Evolutionary conservation across 192 early-diverging fungal genomes (phyloP).

Genomic region (Coemansia sp.): DNA sequence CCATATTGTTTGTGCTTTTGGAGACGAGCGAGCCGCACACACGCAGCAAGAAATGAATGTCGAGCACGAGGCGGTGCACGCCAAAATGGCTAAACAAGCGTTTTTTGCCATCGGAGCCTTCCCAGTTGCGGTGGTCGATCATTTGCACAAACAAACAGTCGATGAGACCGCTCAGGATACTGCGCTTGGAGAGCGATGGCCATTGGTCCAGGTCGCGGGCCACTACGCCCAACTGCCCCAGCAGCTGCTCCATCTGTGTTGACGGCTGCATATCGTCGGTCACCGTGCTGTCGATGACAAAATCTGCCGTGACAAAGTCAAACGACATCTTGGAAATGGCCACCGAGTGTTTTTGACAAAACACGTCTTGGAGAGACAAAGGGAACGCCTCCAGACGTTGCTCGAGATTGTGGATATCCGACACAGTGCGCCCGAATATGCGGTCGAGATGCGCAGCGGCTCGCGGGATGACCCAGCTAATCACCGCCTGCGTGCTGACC

Average conservation of each 20-base stretch:
- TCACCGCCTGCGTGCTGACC: slow-evolving; percentile 50
- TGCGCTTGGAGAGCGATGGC: slow-evolving; percentile 47
- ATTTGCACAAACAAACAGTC: slow-evolving; percentile 55
- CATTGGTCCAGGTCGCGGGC: slow-evolving; percentile 52
- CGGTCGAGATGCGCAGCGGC: slow-evolving; percentile 43
- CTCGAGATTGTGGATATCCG: slow-evolving; percentile 56
- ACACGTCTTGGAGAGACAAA: slow-evolving; percentile 53
- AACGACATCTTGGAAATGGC: slow-evolving; percentile 30
- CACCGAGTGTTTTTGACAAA: slow-evolving; percentile 51
- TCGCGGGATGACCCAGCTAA: slow-evolving; percentile 54
- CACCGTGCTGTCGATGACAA: slow-evolving; percentile 22
- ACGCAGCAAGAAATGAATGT: slow-evolving; percentile 55
- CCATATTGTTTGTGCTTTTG: slow-evolving; percentile 55
- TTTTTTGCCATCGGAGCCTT: slow-evolving; percentile 25
- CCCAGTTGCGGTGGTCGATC: slow-evolving; percentile 52
- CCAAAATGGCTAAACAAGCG: slow-evolving; percentile 50
- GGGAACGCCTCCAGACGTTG: slow-evolving; percentile 56
- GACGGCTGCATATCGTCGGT: slow-evolving; percentile 48
- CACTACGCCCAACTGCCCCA: slow-evolving; percentile 28
- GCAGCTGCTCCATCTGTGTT: slow-evolving; percentile 32
- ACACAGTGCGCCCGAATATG: slow-evolving; percentile 51
- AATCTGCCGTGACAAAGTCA: slow-evolving; percentile 45
- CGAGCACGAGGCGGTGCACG: slow-evolving; percentile 53
- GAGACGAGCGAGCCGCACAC: slow-evolving; percentile 55
- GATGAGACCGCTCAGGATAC: slow-evolving; percentile 44